phyloP scores from a whole-genome alignment of 83 land plant species.

The Picea abies region DNA sequence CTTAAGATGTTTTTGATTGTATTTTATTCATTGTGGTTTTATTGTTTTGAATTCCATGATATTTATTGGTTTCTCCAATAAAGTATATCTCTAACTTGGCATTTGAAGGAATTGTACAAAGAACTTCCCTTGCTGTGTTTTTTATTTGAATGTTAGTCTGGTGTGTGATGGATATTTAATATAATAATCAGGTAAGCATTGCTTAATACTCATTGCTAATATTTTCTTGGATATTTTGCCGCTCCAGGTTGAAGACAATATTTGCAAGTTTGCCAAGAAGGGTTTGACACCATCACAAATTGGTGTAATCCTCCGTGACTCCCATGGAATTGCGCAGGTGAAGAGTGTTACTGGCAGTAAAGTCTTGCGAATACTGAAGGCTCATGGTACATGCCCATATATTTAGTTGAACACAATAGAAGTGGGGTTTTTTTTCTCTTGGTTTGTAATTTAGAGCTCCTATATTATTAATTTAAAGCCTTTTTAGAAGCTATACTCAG shows the following conservation, averaged over 20 bases:
- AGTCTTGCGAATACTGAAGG: constrained; percentile 86
- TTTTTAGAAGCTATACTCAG: background rate
- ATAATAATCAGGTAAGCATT: background rate
- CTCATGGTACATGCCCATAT: constrained; percentile 57
- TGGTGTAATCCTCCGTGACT: constrained; percentile 90
- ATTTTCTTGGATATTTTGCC: background rate
- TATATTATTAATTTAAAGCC: background rate
- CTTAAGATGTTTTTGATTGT: no score
- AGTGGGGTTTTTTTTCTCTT: background rate
- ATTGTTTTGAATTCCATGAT: no score
- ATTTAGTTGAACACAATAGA: background rate
- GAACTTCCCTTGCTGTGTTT: background rate
- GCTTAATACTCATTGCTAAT: background rate
- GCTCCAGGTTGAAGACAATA: constrained; percentile 78
- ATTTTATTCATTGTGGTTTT: no score
- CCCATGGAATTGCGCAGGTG: constrained; percentile 93
- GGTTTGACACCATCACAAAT: constrained; percentile 91
- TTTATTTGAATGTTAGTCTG: background rate
- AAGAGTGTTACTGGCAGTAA: constrained; percentile 87
- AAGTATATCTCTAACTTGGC: background rate
- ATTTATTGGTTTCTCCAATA: background rate
- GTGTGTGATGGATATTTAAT: background rate
- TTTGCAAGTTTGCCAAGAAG: constrained; percentile 92
- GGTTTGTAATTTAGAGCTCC: background rate
- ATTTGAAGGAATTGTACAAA: background rate